These are phyloP conservation scores for Zostera marina DNA, from an alignment of 116 monocot species.

Conservation along the genomic window DNA sequence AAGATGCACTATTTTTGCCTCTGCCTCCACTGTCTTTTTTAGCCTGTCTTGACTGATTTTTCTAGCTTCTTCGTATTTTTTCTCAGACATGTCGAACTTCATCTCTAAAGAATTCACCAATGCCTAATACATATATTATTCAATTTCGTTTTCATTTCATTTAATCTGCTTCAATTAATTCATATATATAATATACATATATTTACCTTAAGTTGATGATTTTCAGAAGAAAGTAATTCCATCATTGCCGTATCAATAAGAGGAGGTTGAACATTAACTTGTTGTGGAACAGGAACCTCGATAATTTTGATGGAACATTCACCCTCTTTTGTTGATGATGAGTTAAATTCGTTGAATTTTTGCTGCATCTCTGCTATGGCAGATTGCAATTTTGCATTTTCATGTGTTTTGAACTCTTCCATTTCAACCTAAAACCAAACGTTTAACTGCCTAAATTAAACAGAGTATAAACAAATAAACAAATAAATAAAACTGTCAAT, in stretches of 20 bases:
- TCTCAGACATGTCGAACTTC: slow-evolving; percentile 73
- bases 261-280: no score
- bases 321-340: slow-evolving; percentile 48
- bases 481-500: no score
- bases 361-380: slow-evolving; percentile 30
- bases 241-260: slow-evolving; percentile 57
- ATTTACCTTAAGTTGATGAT: slow-evolving; percentile 57
- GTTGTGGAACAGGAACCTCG: slow-evolving; percentile 22
- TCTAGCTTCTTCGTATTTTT: slow-evolving; percentile 70
- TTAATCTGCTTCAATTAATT: no score
- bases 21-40: slow-evolving; percentile 63
- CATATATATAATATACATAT: no score
- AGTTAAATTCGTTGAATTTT: slow-evolving; percentile 59
- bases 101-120: slow-evolving; percentile 71
- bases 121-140: no score
- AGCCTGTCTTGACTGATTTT: slow-evolving; percentile 62
- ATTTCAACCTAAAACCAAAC: slow-evolving; percentile 79
- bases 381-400: slow-evolving; percentile 50
- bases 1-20: slow-evolving; percentile 45
- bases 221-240: slow-evolving; percentile 76
- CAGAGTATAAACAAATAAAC: no score
- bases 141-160: no score
- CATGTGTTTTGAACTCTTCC: slow-evolving; percentile 85
- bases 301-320: slow-evolving; percentile 53
- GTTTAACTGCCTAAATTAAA: no score